These are phyloP conservation scores for Agrostemma githago DNA, from an alignment of 148 eudicot species.

Conservation along the genomic window DNA sequence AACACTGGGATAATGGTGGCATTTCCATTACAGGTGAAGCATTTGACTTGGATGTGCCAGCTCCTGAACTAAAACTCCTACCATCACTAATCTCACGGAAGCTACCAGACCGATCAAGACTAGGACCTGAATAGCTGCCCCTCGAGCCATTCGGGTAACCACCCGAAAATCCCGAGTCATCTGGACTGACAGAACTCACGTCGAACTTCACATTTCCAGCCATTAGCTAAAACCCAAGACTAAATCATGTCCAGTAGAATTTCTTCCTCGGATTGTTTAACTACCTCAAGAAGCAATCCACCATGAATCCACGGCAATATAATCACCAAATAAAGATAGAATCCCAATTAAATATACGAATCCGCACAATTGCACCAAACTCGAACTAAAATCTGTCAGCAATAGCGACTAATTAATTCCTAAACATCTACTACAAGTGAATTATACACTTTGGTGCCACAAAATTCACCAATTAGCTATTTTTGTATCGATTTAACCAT, in stretches of 20 bases:
- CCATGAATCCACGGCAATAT: constrained; percentile 1
- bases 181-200: constrained; percentile 60
- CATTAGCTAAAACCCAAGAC: constrained; percentile 44
- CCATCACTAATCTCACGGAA: constrained; percentile 66
- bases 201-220: constrained; percentile 67
- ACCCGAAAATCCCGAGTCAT: constrained; percentile 52
- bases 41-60: constrained; percentile 39
- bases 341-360: constrained; percentile 12
- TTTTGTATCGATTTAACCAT: constrained; percentile 5
- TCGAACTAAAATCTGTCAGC: constrained; percentile 23
- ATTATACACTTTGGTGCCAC: background rate
- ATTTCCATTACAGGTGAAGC: constrained; percentile 33
- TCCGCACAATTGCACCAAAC: constrained; percentile 6
- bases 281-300: constrained; percentile 20
- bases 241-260: constrained; percentile 34
- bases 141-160: constrained; percentile 52
- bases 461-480: background rate
- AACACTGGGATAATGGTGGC: constrained; percentile 49
- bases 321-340: constrained; percentile 13
- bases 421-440: background rate
- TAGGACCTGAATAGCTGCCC: constrained; percentile 45
- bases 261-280: constrained; percentile 20
- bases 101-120: constrained; percentile 75
- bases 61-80: constrained; percentile 47
- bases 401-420: constrained; percentile 20